A percentile compares a stretch with the other conserved stretches of the same genome.
phyloP scores from a whole-genome alignment of 2,329 filamentous ascomycete genomes.

The Botrytis hyacinthi region DNA sequence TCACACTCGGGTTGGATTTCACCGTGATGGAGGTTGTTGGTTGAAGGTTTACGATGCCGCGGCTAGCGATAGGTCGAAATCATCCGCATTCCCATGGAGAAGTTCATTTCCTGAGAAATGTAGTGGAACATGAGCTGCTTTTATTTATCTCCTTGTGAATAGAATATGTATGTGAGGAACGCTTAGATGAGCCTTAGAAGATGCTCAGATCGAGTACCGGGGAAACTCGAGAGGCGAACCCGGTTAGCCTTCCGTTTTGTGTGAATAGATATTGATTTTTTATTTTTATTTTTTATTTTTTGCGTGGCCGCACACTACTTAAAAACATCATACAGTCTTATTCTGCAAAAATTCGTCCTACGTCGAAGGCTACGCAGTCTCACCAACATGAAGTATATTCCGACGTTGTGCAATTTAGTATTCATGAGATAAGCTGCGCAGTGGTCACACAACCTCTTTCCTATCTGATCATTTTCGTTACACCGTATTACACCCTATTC shows the following conservation, averaged over 20 bases:
- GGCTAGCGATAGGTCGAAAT: not conserved
- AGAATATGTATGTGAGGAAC: not conserved
- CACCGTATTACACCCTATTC: not conserved
- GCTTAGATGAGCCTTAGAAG: constrained; percentile 1
- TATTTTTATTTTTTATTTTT: not conserved
- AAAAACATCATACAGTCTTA: not conserved
- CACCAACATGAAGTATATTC: not conserved
- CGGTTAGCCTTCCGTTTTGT: not conserved
- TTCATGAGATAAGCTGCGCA: not conserved
- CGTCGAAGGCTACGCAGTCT: not conserved
- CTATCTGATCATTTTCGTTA: not conserved
- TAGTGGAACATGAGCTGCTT: not conserved
- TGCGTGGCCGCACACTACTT: not conserved
- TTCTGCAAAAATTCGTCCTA: not conserved
- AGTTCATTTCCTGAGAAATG: not conserved
- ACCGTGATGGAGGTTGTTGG: not conserved
- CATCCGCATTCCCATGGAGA: not conserved
- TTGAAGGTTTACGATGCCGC: not conserved
- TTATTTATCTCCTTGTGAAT: not conserved
- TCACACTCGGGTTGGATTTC: not conserved
- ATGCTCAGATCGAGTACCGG: too few species aligned
- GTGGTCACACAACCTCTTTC: not conserved
- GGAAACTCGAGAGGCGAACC: not conserved
- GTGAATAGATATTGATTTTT: not conserved
- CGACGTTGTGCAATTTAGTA: not conserved